phyloP scores from a whole-genome alignment of 257 asterid genomes.

The Solanum infundibuliforme region DNA sequence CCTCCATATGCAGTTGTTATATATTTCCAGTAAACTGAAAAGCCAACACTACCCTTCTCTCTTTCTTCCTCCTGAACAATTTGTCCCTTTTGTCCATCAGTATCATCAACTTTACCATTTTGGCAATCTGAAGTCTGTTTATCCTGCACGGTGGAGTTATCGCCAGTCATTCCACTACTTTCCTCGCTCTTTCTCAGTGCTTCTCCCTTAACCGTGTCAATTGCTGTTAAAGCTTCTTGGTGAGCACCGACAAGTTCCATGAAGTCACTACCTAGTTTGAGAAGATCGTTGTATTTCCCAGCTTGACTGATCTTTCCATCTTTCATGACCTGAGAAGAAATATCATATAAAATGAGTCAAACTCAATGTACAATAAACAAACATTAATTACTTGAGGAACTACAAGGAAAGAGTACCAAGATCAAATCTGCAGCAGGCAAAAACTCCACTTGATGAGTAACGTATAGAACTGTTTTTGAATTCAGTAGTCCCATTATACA shows the following conservation, averaged over 20 bases:
- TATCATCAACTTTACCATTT: conserved; percentile 21
- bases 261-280: conserved; percentile 57
- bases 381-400: background rate
- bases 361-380: background rate
- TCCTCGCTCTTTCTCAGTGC: conserved; percentile 11
- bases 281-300: conserved; percentile 70
- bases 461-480: conserved; percentile 61
- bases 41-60: conserved; percentile 73
- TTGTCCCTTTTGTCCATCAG: conserved; percentile 35
- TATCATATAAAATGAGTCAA: background rate
- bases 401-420: conserved; percentile 38
- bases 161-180: conserved; percentile 1
- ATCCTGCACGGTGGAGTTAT: conserved; percentile 18
- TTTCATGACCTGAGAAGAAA: conserved; percentile 60
- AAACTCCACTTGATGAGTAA: conserved; percentile 86
- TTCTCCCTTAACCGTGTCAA: conserved; percentile 32
- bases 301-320: conserved; percentile 69
- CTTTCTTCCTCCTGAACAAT: conserved; percentile 94
- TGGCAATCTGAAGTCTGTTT: conserved; percentile 19
- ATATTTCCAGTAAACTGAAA: conserved; percentile 74
- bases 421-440: conserved; percentile 82
- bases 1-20: conserved; percentile 80
- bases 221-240: conserved; percentile 58
- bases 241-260: conserved; percentile 93
- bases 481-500: conserved; percentile 51